Conservation (phyloP, 805 yeast species). For the Metschnikowia aberdeeniae region DNA sequence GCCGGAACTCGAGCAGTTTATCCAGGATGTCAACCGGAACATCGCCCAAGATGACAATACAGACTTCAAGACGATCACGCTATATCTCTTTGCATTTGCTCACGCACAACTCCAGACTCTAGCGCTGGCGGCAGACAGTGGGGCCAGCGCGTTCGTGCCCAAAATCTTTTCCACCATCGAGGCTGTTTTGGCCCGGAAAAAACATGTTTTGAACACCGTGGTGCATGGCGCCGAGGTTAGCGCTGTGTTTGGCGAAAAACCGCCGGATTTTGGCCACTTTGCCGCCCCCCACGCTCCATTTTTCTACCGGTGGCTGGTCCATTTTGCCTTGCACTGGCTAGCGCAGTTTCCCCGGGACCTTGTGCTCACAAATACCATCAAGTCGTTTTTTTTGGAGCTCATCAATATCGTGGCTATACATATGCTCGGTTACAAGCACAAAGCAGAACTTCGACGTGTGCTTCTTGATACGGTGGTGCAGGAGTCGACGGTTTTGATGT, state of each 20-base stretch:
- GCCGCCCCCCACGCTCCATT: slow-evolving; percentile 8
- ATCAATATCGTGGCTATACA: slow-evolving; percentile 28
- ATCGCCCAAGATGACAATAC: slow-evolving; percentile 24
- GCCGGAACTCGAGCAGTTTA: slow-evolving; percentile 28
- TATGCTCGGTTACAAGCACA: slow-evolving; percentile 26
- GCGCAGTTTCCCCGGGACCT: slow-evolving; percentile 14
- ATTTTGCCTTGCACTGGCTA: slow-evolving; percentile 25
- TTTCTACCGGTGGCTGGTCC: slow-evolving; percentile 30
- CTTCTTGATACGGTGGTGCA: slow-evolving; percentile 19
- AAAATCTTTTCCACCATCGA: slow-evolving; percentile 29
- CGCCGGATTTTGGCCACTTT: background rate
- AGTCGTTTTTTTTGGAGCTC: slow-evolving; percentile 31
- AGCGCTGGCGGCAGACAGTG: slow-evolving; percentile 1
- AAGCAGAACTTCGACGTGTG: slow-evolving; percentile 17
- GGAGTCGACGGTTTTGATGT: slow-evolving; percentile 3
- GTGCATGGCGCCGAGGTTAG: slow-evolving; percentile 16
- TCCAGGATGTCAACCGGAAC: slow-evolving; percentile 32
- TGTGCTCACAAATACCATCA: slow-evolving; percentile 21
- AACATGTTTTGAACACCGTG: slow-evolving; percentile 22
- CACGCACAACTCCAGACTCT: slow-evolving; percentile 19
- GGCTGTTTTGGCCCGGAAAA: slow-evolving; percentile 30
- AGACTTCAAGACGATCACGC: slow-evolving; percentile 33
- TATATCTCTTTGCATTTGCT: slow-evolving; percentile 33
- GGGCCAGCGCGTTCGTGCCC: slow-evolving; percentile 14
- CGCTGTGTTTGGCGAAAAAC: background rate